Conservation (phyloP, 225 moss, liverwort and hornwort genomes). For the Rhytidiadelphus loreus region DNA sequence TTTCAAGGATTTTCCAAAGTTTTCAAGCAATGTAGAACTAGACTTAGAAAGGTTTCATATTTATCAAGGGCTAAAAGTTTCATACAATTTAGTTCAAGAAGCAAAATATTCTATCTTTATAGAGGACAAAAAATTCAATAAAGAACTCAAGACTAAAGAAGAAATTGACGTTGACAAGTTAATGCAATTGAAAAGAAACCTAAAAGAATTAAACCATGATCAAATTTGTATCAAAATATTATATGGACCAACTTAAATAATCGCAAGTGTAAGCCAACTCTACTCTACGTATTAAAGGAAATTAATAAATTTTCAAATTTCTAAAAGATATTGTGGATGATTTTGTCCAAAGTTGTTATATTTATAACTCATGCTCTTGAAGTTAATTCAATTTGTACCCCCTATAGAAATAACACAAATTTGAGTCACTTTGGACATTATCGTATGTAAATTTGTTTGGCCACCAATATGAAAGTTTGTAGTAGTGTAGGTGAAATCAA, state of each 20-base stretch:
- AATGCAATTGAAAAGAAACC: not conserved
- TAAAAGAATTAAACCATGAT: not conserved
- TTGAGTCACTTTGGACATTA: not conserved
- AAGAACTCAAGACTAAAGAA: not conserved
- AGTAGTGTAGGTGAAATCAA: not conserved
- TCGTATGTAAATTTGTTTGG: not conserved
- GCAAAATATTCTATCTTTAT: not conserved
- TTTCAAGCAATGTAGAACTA: not conserved
- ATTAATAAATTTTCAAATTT: not conserved
- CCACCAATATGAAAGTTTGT: not conserved
- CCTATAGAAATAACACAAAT: too few relatives aligned
- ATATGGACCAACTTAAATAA: not conserved
- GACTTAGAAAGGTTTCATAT: not conserved
- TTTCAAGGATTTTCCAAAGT: not conserved
- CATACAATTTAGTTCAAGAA: not conserved
- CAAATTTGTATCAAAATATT: not conserved
- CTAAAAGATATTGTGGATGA: not conserved
- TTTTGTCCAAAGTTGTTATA: not conserved
- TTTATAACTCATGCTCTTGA: too few relatives aligned
- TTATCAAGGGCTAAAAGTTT: not conserved
- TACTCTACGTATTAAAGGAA: not conserved
- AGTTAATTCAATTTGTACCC: too few relatives aligned
- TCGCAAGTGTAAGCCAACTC: not conserved
- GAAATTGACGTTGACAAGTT: not conserved
- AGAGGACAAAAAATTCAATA: fast-evolving